Evolutionary conservation across 352 stramenopile genomes (phyloP).

Genomic region (Phytophthora melonis): DNA sequence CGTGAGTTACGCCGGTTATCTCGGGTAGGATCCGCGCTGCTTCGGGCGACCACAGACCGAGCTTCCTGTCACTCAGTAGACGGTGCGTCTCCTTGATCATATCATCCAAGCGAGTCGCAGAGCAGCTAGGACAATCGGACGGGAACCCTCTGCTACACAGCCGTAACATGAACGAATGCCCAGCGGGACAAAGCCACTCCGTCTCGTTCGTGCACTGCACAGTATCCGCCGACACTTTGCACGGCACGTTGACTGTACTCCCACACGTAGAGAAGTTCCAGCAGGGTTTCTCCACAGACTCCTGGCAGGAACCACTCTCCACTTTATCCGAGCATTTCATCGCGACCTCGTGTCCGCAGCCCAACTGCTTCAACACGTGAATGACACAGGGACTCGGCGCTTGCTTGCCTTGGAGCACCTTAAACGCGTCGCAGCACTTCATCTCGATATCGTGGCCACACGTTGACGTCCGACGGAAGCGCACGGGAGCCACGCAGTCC

Average conservation of each 20-base stretch:
- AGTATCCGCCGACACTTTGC: conserved; percentile 24
- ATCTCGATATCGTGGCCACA: conserved; percentile 72
- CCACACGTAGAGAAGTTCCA: conserved; percentile 66
- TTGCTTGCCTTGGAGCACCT: conserved; percentile 37
- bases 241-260: conserved; percentile 38
- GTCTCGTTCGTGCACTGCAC: conserved; percentile 53
- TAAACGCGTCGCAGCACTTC: conserved; percentile 61
- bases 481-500: conserved; percentile 45
- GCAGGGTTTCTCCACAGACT: conserved; percentile 55
- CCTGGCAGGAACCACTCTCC: conserved; percentile 39
- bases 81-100: conserved; percentile 38
- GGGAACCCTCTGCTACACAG: conserved; percentile 65
- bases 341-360: conserved; percentile 53
- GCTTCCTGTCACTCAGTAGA: conserved; percentile 25
- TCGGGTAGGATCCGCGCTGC: conserved; percentile 20
- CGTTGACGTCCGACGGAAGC: conserved; percentile 46
- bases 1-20: conserved; percentile 21
- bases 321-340: conserved; percentile 54
- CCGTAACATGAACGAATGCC: conserved; percentile 50
- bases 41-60: conserved; percentile 19
- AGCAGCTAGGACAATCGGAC: conserved; percentile 62
- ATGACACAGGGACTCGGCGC: conserved; percentile 31
- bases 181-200: conserved; percentile 50
- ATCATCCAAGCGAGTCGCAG: conserved; percentile 33
- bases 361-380: conserved; percentile 41